A percentile compares a stretch with the other conserved stretches of the same genome.
Conservation (phyloP, 768 basidiomycete species). For the Pholiota microspora region DNA sequence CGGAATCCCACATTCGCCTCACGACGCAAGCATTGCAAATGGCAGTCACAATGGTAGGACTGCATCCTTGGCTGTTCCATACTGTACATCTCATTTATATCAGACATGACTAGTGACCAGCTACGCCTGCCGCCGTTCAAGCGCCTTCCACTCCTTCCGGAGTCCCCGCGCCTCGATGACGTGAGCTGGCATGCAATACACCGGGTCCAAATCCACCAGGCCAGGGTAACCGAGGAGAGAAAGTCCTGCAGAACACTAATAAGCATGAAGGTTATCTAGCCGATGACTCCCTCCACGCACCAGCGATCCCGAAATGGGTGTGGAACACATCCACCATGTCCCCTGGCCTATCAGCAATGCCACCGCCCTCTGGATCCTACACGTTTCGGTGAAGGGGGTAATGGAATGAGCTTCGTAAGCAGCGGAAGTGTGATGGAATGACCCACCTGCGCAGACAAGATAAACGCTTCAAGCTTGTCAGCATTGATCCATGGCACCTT, state of each 20-base stretch:
- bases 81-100: not conserved
- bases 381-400: not conserved
- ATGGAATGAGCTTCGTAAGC: not conserved
- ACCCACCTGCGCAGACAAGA: slow-evolving; percentile 81
- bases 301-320: slow-evolving; percentile 89
- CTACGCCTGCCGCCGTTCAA: slow-evolving; percentile 24
- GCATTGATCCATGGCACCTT: slow-evolving; percentile 87
- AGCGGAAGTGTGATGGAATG: not conserved
- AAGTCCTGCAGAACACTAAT: slow-evolving; percentile 49
- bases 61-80: not conserved
- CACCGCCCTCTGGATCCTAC: slow-evolving; percentile 87
- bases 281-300: slow-evolving; percentile 30
- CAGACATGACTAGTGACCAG: not conserved
- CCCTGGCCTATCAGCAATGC: slow-evolving; percentile 91
- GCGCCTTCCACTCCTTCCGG: slow-evolving; percentile 60
- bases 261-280: not conserved
- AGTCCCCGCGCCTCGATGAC: slow-evolving; percentile 72
- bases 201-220: slow-evolving; percentile 84
- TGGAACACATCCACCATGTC: slow-evolving; percentile 98
- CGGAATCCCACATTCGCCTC: too few species aligned
- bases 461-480: slow-evolving; percentile 74
- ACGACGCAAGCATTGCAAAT: not conserved
- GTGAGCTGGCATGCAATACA: slow-evolving; percentile 91
- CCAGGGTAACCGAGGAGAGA: slow-evolving; percentile 87
- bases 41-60: too few species aligned